Evolutionary conservation across 2,329 filamentous ascomycete genomes (phyloP).

Genomic region (Torrubiellomyces zombiae): DNA sequence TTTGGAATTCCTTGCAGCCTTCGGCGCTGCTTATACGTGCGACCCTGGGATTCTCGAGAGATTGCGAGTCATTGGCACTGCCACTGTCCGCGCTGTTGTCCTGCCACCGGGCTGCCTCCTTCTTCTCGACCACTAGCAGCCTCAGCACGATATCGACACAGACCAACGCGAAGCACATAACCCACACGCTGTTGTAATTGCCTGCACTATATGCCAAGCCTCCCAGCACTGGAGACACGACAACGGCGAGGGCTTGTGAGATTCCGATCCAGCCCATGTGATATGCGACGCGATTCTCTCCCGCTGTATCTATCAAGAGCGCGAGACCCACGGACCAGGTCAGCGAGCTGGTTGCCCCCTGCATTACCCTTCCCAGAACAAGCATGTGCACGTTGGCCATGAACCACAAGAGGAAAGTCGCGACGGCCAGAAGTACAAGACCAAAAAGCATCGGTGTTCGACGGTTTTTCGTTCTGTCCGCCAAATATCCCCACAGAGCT

Average conservation of each 20-base stretch:
- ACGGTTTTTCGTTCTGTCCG: constrained; percentile 16
- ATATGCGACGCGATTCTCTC: constrained; percentile 13
- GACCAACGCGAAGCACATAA: constrained; percentile 19
- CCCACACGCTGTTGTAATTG: constrained; percentile 18
- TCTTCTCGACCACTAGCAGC: constrained; percentile 16
- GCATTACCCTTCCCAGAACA: constrained; percentile 15
- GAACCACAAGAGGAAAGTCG: constrained; percentile 16
- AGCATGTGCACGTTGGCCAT: constrained; percentile 15
- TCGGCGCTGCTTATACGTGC: no score
- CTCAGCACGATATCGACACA: constrained; percentile 16
- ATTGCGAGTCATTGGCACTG: no score
- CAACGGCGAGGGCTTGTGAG: constrained; percentile 15
- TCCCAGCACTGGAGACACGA: constrained; percentile 16
- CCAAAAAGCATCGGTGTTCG: constrained; percentile 17
- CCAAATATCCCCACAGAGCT: constrained; percentile 20
- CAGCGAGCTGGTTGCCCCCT: constrained; percentile 16
- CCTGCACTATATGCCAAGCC: constrained; percentile 16
- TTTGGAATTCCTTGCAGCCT: no score
- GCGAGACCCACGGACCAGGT: constrained; percentile 21
- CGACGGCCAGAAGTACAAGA: constrained; percentile 12
- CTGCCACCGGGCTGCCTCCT: constrained; percentile 13
- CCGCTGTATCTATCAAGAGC: constrained; percentile 17
- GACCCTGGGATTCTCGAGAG: no score
- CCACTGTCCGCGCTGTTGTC: no score
- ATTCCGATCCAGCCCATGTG: constrained; percentile 18